phyloP scores from a whole-genome alignment of 2,329 filamentous ascomycete species.

The Fusarium paranaense region DNA sequence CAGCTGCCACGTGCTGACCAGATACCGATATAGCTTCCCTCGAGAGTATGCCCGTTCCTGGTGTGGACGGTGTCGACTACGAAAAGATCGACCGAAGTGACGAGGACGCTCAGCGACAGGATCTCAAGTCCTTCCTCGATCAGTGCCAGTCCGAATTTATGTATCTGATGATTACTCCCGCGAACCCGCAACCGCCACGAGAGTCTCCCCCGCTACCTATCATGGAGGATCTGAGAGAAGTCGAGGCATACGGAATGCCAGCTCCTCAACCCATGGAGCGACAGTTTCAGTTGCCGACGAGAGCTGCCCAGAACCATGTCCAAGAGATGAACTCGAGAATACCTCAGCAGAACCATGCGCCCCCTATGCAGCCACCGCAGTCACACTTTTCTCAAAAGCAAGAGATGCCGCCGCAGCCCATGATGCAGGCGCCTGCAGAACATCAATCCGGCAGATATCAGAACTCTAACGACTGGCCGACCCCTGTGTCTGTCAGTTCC shows the following conservation, averaged over 20 bases:
- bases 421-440: constrained; percentile 66
- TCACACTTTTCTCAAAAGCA: constrained; percentile 49
- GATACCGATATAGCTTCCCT: constrained; percentile 51
- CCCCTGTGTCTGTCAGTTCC: constrained; percentile 49
- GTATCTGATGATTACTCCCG: constrained; percentile 75
- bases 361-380: constrained; percentile 59
- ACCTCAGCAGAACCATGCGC: constrained; percentile 70
- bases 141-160: constrained; percentile 75
- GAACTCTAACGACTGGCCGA: constrained; percentile 51
- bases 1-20: constrained; percentile 19
- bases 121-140: constrained; percentile 71
- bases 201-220: constrained; percentile 70
- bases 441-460: constrained; percentile 56
- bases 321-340: constrained; percentile 66
- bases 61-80: constrained; percentile 60
- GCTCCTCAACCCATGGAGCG: constrained; percentile 55
- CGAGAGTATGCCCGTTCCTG: constrained; percentile 57
- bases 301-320: constrained; percentile 66
- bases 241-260: constrained; percentile 63
- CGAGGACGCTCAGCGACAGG: constrained; percentile 63
- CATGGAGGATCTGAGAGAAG: constrained; percentile 69
- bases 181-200: constrained; percentile 73
- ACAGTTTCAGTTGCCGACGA: constrained; percentile 53
- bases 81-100: constrained; percentile 56
- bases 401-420: constrained; percentile 60